Conservation (phyloP, 2,329 filamentous ascomycete species). For the Paraphaeosphaeria minitans region DNA sequence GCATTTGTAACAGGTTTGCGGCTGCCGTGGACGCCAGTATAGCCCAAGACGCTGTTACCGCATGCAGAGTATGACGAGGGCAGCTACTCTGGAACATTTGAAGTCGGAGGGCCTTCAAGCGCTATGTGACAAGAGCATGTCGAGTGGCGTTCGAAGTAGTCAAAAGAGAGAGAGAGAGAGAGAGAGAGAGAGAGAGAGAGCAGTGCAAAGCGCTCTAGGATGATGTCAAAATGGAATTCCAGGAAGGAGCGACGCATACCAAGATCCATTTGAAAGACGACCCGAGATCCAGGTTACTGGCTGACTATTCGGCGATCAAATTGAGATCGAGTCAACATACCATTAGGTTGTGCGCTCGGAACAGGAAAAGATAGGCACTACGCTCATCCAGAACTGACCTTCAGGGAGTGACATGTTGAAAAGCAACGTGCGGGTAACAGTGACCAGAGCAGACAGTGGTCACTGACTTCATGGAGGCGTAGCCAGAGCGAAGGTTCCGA, state of each 20-base stretch:
- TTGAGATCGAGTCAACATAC: not conserved
- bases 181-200: no score
- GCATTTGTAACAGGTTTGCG: not conserved
- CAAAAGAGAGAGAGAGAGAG: not conserved
- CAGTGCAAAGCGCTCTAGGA: not conserved
- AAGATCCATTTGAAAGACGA: not conserved
- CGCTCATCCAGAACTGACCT: not conserved
- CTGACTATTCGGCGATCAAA: not conserved
- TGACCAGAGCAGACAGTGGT: not conserved
- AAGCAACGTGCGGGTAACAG: slow-evolving; percentile 6
- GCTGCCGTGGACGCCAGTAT: not conserved
- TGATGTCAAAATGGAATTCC: not conserved
- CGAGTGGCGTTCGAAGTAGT: not conserved
- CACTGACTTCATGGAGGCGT: not conserved
- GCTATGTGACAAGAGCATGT: not conserved
- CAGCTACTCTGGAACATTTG: not conserved
- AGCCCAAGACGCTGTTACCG: not conserved
- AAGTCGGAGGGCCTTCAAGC: not conserved
- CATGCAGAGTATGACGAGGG: not conserved
- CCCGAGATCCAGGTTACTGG: slow-evolving; percentile 6
- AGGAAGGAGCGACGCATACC: not conserved
- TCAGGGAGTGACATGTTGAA: not conserved
- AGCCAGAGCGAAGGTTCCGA: not conserved
- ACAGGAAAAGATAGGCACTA: slow-evolving; percentile 1
- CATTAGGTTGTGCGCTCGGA: not conserved